Evolutionary conservation across 176 grass and related monocot genomes (phyloP).

Genomic region (Carex scoparia): DNA sequence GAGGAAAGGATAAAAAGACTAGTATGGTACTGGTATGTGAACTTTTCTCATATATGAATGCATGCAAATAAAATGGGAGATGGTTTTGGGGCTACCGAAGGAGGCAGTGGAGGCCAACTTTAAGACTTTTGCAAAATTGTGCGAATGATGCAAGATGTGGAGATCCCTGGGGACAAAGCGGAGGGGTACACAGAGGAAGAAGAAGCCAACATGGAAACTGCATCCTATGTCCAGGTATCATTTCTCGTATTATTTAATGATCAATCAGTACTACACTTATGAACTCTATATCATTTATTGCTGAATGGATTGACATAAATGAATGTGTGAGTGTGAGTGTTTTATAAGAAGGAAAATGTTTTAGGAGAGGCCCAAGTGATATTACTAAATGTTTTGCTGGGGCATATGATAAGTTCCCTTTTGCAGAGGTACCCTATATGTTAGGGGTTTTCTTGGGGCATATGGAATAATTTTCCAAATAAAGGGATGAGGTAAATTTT

Average conservation of each 20-base stretch:
- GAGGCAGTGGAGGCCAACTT: conserved; percentile 53
- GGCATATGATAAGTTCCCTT: too few relatives aligned
- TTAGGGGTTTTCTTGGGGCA: too few relatives aligned
- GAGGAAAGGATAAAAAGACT: too few relatives aligned
- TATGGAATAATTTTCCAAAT: too few relatives aligned
- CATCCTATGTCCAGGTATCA: conserved; percentile 69
- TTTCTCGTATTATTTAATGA: conserved; percentile 25
- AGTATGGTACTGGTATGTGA: too few relatives aligned
- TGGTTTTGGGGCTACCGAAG: conserved; percentile 58
- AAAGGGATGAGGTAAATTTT: too few relatives aligned
- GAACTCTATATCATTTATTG: not conserved
- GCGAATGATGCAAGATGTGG: conserved; percentile 72
- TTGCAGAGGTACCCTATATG: too few relatives aligned
- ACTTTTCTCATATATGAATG: not conserved
- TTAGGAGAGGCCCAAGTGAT: not conserved
- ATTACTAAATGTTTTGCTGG: not conserved
- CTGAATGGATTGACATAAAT: not conserved
- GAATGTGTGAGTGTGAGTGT: not conserved
- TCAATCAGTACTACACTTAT: too few relatives aligned
- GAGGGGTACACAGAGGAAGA: conserved; percentile 70
- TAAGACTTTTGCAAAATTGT: conserved; percentile 61
- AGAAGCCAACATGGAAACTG: conserved; percentile 78
- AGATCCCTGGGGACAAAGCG: conserved; percentile 72
- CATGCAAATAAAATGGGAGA: conserved; percentile 54
- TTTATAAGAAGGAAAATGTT: not conserved